These are phyloP conservation scores for Dactylonectria macrodidyma DNA, from an alignment of 2,329 filamentous ascomycete species.

Conservation along the genomic window DNA sequence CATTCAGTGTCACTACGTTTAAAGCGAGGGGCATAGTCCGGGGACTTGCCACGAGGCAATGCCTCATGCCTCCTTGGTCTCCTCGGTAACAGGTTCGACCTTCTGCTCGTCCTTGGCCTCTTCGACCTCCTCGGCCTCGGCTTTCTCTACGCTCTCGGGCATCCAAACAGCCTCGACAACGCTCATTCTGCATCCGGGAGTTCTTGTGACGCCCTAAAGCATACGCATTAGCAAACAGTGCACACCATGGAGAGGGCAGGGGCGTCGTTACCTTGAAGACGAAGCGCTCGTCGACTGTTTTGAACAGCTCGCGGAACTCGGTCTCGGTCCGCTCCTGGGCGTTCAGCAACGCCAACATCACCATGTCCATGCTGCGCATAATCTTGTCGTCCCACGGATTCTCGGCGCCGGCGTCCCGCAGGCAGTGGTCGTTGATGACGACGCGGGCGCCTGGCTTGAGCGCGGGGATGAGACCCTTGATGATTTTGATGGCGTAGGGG, in stretches of 20 bases:
- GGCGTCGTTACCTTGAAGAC: constrained; percentile 54
- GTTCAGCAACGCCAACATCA: constrained; percentile 68
- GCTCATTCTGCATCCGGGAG: constrained; percentile 62
- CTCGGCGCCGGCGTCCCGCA: constrained; percentile 57
- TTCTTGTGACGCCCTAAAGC: constrained; percentile 57
- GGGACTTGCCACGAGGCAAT: background rate
- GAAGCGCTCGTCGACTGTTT: constrained; percentile 58
- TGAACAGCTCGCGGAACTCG: constrained; percentile 63
- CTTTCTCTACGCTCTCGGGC: constrained; percentile 40
- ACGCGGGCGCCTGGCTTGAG: constrained; percentile 69
- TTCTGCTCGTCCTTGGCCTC: constrained; percentile 3
- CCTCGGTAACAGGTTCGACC: constrained; percentile 1
- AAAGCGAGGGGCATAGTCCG: background rate
- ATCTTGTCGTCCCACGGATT: constrained; percentile 62
- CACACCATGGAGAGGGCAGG: background rate
- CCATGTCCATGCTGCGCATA: constrained; percentile 65
- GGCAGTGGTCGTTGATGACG: constrained; percentile 62
- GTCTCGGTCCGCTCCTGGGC: constrained; percentile 64
- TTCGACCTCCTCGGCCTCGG: constrained; percentile 9
- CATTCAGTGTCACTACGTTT: background rate
- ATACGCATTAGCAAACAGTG: constrained; percentile 25
- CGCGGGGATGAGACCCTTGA: constrained; percentile 66
- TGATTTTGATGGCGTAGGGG: constrained; percentile 63
- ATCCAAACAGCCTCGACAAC: constrained; percentile 65
- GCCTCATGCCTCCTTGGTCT: constrained; percentile 4